These are phyloP conservation scores for Neophaeococcomyces mojaviensis DNA, from an alignment of 2,329 filamentous ascomycete species.

Conservation along the genomic window DNA sequence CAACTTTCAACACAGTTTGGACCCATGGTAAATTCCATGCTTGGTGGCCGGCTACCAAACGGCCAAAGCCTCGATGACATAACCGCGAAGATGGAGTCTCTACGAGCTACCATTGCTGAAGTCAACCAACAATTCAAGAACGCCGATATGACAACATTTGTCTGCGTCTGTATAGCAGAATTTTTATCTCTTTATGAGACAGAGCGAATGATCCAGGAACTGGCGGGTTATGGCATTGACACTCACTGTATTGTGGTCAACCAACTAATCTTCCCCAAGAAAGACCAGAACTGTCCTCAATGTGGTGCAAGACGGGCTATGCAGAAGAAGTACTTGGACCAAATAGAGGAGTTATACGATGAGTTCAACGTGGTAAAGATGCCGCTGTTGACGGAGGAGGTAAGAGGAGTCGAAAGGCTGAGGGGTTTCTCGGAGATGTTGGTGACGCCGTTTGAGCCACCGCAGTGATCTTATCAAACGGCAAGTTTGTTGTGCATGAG, in stretches of 20 bases:
- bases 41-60: constrained; percentile 78
- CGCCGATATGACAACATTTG: constrained; percentile 87
- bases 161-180: constrained; percentile 97
- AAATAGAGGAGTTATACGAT: constrained; percentile 97
- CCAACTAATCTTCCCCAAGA: constrained; percentile 87
- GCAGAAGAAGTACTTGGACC: constrained; percentile 98
- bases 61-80: constrained; percentile 90
- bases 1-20: constrained; percentile 92
- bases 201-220: constrained; percentile 98
- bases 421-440: constrained; percentile 53
- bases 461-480: constrained; percentile 26
- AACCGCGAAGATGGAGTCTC: constrained; percentile 85
- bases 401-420: constrained; percentile 86
- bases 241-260: constrained; percentile 98
- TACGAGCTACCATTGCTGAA: constrained; percentile 87
- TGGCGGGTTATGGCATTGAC: constrained; percentile 87
- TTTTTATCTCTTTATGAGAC: constrained; percentile 97
- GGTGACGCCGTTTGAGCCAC: constrained; percentile 41
- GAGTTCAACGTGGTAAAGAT: constrained; percentile 99
- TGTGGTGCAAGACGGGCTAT: constrained; percentile 92
- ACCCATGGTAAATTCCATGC: constrained; percentile 86
- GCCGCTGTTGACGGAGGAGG: constrained; percentile 91
- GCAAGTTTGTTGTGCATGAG: too few relatives aligned
- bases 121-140: constrained; percentile 99
- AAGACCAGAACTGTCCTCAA: constrained; percentile 81